Evolutionary conservation across 2,329 filamentous ascomycete genomes (phyloP), one percentile per base, ranked within the genome.

Genomic region (Venturia effusa): DNA sequence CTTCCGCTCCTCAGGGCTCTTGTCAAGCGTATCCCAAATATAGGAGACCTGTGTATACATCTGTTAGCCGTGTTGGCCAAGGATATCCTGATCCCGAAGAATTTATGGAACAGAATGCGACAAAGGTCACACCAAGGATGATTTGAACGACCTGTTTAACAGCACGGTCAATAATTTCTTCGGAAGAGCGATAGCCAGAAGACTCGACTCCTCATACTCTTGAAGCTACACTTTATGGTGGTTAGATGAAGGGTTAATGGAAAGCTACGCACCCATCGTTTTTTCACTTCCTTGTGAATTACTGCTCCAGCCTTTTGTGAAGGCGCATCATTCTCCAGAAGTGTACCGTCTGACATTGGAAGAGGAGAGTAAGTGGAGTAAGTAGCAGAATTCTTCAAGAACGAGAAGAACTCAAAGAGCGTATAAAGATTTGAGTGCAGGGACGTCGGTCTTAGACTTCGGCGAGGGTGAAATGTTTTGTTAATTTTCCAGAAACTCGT

Each of bases 11-110:
- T 80, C 75, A 0, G 76, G 78, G 4, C 75, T 73, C 65, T 81
- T 81, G 67, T 81, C 80, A 34, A 80, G 74, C 1, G 75, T 78
- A 70, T 82, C 80, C 79, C 79, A 81, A 63, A 82, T 70, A 62
- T 80, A 81, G 66, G 74, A 76, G 40, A 64, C 39, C 63, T 59
- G 74, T 71, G 19, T 22, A 3, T 17, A 51, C 27, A 34, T 6
- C 19, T 55, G 30, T 57, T 13, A 57, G 10, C 34, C 8, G 3
- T 34, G 13, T 15, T 6, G 27, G 30, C 51, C 45, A 27, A 27
- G 17, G 45, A 27, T 51, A 51, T 22, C 10, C 10, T 51, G 22
- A 15, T 22, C 8, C n/a, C n/a, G n/a, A n/a, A n/a, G n/a, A n/a
- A 17, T 41, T 1, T 45, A 6, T 45, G 19, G 15, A 45, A 45